Conservation (phyloP, 257 asterid species). For the Petunia axillaris region DNA sequence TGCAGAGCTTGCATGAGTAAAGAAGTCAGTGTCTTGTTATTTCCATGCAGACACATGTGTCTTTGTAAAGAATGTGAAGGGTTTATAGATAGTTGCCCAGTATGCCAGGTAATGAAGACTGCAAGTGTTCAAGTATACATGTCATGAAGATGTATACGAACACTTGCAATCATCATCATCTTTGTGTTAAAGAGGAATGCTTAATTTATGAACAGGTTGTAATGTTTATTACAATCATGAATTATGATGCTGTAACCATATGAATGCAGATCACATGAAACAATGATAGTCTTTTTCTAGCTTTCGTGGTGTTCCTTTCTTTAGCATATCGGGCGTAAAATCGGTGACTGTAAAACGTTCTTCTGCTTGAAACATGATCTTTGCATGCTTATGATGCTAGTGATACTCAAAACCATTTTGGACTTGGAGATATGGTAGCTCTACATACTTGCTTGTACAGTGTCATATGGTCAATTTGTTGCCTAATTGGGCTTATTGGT, state of each 20-base stretch:
- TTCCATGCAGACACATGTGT: slow-evolving; percentile 79
- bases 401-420: neutral
- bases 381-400: neutral
- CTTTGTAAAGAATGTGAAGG: slow-evolving; percentile 68
- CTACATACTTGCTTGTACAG: slow-evolving; percentile 3
- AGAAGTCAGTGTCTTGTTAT: slow-evolving; percentile 49
- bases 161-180: slow-evolving; percentile 51
- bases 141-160: slow-evolving; percentile 39
- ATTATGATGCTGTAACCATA: slow-evolving; percentile 11
- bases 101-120: slow-evolving; percentile 70
- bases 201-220: slow-evolving; percentile 6
- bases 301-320: neutral
- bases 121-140: slow-evolving; percentile 70
- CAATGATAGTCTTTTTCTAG: neutral
- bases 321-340: no score
- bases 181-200: slow-evolving; percentile 30
- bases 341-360: neutral
- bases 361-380: neutral
- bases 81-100: slow-evolving; percentile 55
- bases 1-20: slow-evolving; percentile 54
- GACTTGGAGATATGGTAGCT: neutral
- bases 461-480: neutral
- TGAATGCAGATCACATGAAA: neutral
- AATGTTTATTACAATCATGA: slow-evolving; percentile 15
- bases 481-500: neutral